Evolutionary conservation across 73 alveolate genomes (phyloP).

Genomic region (Symbiodinium pilosum): DNA sequence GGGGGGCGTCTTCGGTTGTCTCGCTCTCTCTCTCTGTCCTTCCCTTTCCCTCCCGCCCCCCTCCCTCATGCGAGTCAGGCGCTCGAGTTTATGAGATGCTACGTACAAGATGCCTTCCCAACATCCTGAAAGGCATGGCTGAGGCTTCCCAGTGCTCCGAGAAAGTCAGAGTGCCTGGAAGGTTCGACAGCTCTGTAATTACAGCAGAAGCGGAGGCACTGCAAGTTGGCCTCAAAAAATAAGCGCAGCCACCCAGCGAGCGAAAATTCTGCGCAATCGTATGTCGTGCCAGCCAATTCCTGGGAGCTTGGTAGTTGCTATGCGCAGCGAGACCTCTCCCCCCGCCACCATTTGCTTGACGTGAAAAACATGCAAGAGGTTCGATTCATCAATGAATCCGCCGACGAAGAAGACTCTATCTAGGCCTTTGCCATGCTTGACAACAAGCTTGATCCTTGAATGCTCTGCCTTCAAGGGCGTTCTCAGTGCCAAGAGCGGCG

Average conservation of each 20-base stretch:
- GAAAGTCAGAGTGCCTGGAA: neutral
- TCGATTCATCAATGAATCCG: neutral
- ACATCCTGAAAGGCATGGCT: neutral
- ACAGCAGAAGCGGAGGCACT: neutral
- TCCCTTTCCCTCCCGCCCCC: no score
- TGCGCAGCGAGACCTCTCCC: neutral
- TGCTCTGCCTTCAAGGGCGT: no score
- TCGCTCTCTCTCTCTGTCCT: no score
- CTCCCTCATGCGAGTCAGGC: no score
- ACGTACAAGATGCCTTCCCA: no score
- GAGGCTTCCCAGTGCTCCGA: neutral
- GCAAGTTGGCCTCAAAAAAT: neutral
- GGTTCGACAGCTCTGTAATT: neutral
- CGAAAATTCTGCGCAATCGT: neutral
- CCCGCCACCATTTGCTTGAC: no score
- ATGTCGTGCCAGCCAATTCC: neutral
- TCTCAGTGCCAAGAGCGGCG: neutral
- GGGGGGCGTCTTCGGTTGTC: no score
- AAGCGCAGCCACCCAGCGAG: neutral
- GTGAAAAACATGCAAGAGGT: neutral
- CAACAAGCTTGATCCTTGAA: no score
- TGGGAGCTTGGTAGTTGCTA: neutral
- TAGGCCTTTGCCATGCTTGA: neutral
- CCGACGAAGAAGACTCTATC: constrained; percentile 1
- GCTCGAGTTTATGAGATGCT: no score